Base-by-base conservation (phyloP, 2,329 filamentous ascomycete genomes). In the Delphinella strobiligena region DNA sequence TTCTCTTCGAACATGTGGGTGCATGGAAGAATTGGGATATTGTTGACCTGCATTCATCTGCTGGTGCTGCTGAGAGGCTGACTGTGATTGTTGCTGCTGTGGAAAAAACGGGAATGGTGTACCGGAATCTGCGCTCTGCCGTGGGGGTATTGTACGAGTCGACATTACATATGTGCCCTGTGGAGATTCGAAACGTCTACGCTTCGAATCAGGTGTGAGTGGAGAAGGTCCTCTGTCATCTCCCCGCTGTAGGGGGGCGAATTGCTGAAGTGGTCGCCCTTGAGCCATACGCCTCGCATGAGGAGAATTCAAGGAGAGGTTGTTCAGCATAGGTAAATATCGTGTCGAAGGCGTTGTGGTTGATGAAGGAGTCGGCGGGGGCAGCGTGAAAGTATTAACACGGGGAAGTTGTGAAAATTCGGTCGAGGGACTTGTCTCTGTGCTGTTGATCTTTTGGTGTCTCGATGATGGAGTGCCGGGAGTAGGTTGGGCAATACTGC, bases 171-270 rank as follows among this genome's bases (percentile, higher is more conserved):
- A 54, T 49, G 61, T 48, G 43, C 59, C 55, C 38, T 58, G 58
- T n/a, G 43, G 43, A 32, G 63, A 64, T 46, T 72, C 73, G 51
- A 72, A 72, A 29, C 79, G 72, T 16, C 80, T 73, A 41, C 78
- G 71, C 53, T 83, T 82, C 19, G 62, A 58, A 38, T 81, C 78
- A 8, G 69, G 66, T 3, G 69, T 67, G 37, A 67, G 62, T 36
- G 64, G 66, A 14, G 37, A 64, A 59, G 15, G 65, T 61, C 15
- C 66, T 56, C 37, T 47, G 45, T 47, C 53, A 54, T 51, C 46
- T 55, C 50, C 54, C 55, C 52, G 41, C 38, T 54, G 36, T 16
- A 34, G 33, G 3, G 34, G 12, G 31, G 32, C 34, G n/a, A 36
- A 38, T 19, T 31, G 33, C 17, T 41, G 41, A 2, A 31, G 17